Evolutionary conservation across 225 moss, liverwort and hornwort genomes (phyloP), one percentile per base, ranked within the genome.

Genomic region (Ulota crispa): DNA sequence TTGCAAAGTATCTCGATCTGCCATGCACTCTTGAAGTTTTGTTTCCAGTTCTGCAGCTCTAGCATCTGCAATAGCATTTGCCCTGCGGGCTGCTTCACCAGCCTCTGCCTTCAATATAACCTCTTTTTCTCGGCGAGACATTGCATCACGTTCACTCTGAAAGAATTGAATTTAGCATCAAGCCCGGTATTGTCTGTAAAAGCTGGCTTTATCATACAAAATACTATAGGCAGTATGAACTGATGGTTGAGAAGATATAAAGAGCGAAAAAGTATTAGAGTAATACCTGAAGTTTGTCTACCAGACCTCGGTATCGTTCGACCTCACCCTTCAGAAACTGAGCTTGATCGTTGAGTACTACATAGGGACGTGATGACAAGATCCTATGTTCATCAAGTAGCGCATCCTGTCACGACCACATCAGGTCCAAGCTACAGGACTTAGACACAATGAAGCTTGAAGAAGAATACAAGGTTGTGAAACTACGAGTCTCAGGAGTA

Each of bases 371-470:
- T 72, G 99, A 96, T 78, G 96, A 88, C 74, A 94, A 82, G 68
- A 99, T 91, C 61, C 92, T 90, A 68, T 94, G 86, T 88, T 99
- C 99, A 78, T 99, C 94, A 53, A 91, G 81, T 81, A 99, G 81
- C 56, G 92, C 82, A 85, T 93, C 94, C 99, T 89, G 85, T 83
- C 80, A 81, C 42, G 55, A 77, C 64, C 73, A 78, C 80, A 76
- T 71, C 88, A 82, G 82, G 45, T 80, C 47, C 85, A 75, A 53
- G 65, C 79, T 71, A 79, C 75, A 81, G 62, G 68, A 83, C 80
- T 81, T 80, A 76, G 52, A 70, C 83, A 71, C 59, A 36, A 83
- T 10, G 41, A 43, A 77, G 36, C 34, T 41, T 82, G 56, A 42
- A 78, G 70, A 75, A 64, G 60, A 79, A 64, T 18, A 78, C 15